A percentile compares a stretch with the other conserved stretches of the same genome.
Conservation (phyloP, 148 eudicot species). For the Cornus controversa region DNA sequence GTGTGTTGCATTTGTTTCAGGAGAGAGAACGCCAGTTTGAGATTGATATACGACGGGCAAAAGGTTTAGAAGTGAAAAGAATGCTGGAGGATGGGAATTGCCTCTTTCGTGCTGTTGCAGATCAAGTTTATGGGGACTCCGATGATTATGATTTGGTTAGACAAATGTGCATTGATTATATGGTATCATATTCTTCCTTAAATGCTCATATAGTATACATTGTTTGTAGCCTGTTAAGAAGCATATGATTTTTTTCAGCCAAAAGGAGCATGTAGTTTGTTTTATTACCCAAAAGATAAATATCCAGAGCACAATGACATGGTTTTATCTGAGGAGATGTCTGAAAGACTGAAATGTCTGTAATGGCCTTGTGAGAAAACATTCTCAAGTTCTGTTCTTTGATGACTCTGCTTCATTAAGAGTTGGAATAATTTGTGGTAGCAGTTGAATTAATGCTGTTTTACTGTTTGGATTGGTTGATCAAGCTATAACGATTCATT, state of each 20-base stretch:
- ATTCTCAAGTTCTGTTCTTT: background rate
- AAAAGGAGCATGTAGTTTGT: background rate
- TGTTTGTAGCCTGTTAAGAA: background rate
- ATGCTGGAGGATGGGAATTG: constrained; percentile 97
- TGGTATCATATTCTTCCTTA: constrained; percentile 46
- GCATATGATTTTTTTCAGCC: background rate
- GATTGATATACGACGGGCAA: constrained; percentile 76
- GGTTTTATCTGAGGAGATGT: background rate
- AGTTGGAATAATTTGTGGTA: background rate
- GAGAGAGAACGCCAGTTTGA: constrained; percentile 94
- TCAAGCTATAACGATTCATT: background rate
- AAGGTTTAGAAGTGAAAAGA: constrained; percentile 88
- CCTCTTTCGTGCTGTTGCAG: constrained; percentile 97
- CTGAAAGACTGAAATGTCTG: too few species aligned
- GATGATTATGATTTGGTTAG: constrained; percentile 87
- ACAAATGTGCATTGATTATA: constrained; percentile 98
- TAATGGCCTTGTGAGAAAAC: too few species aligned
- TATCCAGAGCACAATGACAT: background rate
- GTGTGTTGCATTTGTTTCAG: constrained; percentile 36
- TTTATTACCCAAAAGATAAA: background rate
- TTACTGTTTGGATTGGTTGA: background rate
- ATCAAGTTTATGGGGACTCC: constrained; percentile 96
- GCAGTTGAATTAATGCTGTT: background rate
- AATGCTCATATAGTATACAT: background rate
- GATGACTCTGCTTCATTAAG: background rate